Conservation (phyloP, 352 stramenopile genomes). For the Pythium angustatum region DNA sequence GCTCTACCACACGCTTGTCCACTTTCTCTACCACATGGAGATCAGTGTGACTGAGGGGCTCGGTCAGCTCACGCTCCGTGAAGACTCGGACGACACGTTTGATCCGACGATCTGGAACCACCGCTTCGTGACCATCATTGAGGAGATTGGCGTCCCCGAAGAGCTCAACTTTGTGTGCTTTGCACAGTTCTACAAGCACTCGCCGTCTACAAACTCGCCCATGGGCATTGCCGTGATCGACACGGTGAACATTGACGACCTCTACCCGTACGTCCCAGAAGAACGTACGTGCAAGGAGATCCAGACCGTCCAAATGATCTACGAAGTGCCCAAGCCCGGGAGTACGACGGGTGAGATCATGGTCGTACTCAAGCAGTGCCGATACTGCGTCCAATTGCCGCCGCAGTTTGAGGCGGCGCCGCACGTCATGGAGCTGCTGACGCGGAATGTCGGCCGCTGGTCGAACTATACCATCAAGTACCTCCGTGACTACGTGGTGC, state of each 20-base stretch:
- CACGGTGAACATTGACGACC: slow-evolving; percentile 42
- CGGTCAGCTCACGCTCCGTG: slow-evolving; percentile 44
- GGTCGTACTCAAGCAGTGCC: no score
- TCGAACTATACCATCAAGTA: no score
- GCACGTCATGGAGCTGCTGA: no score
- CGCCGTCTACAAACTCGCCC: slow-evolving; percentile 14
- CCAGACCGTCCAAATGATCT: neutral
- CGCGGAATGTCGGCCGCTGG: no score
- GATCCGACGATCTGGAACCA: slow-evolving; percentile 42
- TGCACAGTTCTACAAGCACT: slow-evolving; percentile 33
- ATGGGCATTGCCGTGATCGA: slow-evolving; percentile 35
- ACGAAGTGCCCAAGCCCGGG: neutral
- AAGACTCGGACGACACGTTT: slow-evolving; percentile 47
- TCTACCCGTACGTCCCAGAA: slow-evolving; percentile 41
- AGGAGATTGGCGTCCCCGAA: slow-evolving; percentile 10
- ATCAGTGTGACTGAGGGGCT: slow-evolving; percentile 54
- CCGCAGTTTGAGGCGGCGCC: no score
- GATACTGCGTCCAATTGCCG: no score
- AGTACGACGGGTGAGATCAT: no score
- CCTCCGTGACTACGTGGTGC: no score
- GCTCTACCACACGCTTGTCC: slow-evolving; percentile 43
- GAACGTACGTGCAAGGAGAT: slow-evolving; percentile 26
- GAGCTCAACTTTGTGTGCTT: slow-evolving; percentile 31
- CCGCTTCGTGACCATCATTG: slow-evolving; percentile 35
- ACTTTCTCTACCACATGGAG: slow-evolving; percentile 51